A percentile compares a stretch with the other conserved stretches of the same genome.
Conservation (phyloP, 2,329 filamentous ascomycete genomes). For the Emergomyces africanus region DNA sequence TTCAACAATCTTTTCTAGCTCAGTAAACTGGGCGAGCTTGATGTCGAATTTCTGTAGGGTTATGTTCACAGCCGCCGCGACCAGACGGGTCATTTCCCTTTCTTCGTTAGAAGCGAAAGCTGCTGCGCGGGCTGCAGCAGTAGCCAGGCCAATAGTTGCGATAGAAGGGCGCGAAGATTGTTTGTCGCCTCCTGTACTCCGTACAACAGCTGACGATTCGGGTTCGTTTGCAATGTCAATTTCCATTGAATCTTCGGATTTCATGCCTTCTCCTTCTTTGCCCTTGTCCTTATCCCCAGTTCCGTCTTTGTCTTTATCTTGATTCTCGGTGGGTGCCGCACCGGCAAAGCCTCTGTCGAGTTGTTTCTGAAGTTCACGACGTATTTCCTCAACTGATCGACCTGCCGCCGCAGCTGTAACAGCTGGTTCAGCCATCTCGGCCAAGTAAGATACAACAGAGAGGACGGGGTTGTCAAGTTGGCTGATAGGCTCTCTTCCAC, state of each 20-base stretch:
- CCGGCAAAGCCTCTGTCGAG: slow-evolving; percentile 48
- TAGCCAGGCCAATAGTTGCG: slow-evolving; percentile 70
- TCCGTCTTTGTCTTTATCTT: slow-evolving; percentile 42
- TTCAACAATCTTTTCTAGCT: slow-evolving; percentile 85
- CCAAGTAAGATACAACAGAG: slow-evolving; percentile 89
- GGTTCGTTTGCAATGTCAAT: slow-evolving; percentile 33
- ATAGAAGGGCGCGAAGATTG: slow-evolving; percentile 39
- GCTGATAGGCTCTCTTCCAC: slow-evolving; percentile 76
- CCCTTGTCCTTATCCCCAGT: slow-evolving; percentile 35
- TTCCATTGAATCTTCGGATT: slow-evolving; percentile 48
- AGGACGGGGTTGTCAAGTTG: slow-evolving; percentile 93
- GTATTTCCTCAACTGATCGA: slow-evolving; percentile 76
- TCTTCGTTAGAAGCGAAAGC: slow-evolving; percentile 92
- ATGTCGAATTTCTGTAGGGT: slow-evolving; percentile 93
- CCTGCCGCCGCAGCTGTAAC: slow-evolving; percentile 84
- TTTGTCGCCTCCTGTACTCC: slow-evolving; percentile 35
- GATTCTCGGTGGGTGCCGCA: slow-evolving; percentile 41
- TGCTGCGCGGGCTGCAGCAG: slow-evolving; percentile 72
- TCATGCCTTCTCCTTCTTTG: slow-evolving; percentile 35
- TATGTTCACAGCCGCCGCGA: slow-evolving; percentile 83
- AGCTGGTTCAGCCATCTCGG: slow-evolving; percentile 76
- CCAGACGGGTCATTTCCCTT: slow-evolving; percentile 86
- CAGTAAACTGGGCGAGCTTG: slow-evolving; percentile 90
- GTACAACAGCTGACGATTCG: slow-evolving; percentile 21
- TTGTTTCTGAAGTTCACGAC: slow-evolving; percentile 62